Evolutionary conservation across 2,329 filamentous ascomycete species (phyloP).

Genomic region (Paraconiothyrium sp.): DNA sequence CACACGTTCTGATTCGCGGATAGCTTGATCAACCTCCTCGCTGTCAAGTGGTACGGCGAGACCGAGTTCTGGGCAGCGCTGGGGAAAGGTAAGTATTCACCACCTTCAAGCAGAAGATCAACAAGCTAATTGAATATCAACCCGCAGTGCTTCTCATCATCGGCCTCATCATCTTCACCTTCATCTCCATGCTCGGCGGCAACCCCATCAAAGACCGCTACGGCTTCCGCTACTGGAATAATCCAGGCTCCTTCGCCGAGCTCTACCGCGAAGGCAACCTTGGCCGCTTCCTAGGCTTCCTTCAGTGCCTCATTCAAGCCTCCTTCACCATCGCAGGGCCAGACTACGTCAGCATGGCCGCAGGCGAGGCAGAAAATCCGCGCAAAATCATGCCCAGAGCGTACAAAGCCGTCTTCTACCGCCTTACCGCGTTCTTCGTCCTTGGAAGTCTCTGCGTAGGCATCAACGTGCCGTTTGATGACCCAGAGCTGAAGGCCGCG

Average conservation of each 20-base stretch:
- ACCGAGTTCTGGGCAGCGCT: slow-evolving; percentile 80
- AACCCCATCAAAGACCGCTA: slow-evolving; percentile 69
- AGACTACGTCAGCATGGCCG: slow-evolving; percentile 60
- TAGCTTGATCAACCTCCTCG: slow-evolving; percentile 72
- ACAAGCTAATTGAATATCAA: not conserved
- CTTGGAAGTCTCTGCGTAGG: slow-evolving; percentile 76
- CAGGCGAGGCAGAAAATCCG: slow-evolving; percentile 58
- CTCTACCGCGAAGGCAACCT: slow-evolving; percentile 71
- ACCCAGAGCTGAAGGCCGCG: slow-evolving; percentile 68
- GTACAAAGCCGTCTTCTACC: slow-evolving; percentile 82
- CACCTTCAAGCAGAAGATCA: too few species aligned
- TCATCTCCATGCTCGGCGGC: slow-evolving; percentile 83
- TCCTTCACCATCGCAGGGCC: slow-evolving; percentile 59
- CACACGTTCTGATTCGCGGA: slow-evolving; percentile 16
- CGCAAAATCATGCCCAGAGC: slow-evolving; percentile 71
- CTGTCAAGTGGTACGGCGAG: slow-evolving; percentile 58
- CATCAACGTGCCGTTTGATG: slow-evolving; percentile 75
- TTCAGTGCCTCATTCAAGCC: slow-evolving; percentile 75
- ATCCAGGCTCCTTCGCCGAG: slow-evolving; percentile 74
- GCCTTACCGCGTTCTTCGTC: slow-evolving; percentile 78
- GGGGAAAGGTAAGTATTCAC: slow-evolving; percentile 43
- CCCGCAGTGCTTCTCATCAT: slow-evolving; percentile 56
- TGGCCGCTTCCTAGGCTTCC: slow-evolving; percentile 78
- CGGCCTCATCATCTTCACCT: slow-evolving; percentile 66
- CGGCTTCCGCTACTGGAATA: slow-evolving; percentile 60